A percentile compares a stretch with the other conserved stretches of the same genome.
Evolutionary conservation across 768 basidiomycete species (phyloP).

Genomic region (Auricularia heimuer): DNA sequence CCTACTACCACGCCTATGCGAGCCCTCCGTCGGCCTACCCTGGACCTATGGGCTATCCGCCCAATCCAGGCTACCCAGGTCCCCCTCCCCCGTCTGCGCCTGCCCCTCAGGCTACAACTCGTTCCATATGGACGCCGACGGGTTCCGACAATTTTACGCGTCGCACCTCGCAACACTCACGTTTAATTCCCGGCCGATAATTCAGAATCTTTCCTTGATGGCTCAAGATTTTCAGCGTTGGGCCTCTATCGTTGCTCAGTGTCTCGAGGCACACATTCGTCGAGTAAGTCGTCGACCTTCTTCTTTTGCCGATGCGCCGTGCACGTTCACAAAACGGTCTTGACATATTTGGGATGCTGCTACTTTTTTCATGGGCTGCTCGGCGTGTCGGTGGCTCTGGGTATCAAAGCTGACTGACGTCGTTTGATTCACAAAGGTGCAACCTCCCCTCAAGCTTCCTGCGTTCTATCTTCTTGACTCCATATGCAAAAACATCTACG

Average conservation of each 20-base stretch:
- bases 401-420: not conserved
- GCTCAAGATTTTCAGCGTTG: slow-evolving; percentile 80
- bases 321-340: slow-evolving; percentile 20
- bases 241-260: slow-evolving; percentile 70
- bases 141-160: slow-evolving; percentile 72
- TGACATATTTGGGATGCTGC: slow-evolving; percentile 25
- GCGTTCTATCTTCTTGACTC: slow-evolving; percentile 93
- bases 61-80: not conserved
- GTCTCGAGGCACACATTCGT: slow-evolving; percentile 75
- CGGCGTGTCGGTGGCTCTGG: not conserved
- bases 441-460: slow-evolving; percentile 83
- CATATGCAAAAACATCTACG: slow-evolving; percentile 91
- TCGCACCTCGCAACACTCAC: slow-evolving; percentile 69
- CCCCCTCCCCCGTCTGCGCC: not conserved
- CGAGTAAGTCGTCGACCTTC: slow-evolving; percentile 56
- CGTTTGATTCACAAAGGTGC: slow-evolving; percentile 46
- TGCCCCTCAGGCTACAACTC: slow-evolving; percentile 2
- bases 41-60: not conserved
- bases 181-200: slow-evolving; percentile 91
- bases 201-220: slow-evolving; percentile 84
- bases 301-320: slow-evolving; percentile 1
- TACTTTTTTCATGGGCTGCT: not conserved
- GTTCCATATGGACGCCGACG: slow-evolving; percentile 42
- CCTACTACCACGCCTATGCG: not conserved
- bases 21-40: not conserved